Base-by-base conservation (phyloP, 1,139 yeast genomes). In the Blastobotrys persicus region DNA sequence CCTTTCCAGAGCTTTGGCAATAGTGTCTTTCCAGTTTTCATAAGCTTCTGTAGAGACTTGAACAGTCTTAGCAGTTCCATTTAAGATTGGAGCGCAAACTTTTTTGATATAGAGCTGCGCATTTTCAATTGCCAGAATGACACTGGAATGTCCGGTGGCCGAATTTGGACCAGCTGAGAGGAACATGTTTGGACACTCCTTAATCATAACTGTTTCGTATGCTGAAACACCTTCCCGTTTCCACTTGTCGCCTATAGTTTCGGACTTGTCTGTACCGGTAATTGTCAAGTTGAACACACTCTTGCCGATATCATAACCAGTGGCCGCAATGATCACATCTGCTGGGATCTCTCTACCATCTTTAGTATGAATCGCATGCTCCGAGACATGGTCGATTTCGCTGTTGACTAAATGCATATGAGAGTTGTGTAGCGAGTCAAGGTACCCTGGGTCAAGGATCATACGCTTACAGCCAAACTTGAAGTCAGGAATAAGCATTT, bases 251-350 rank as follows among this genome's bases (percentile, higher is more conserved):
- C 32, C 41, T 16, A 53, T 18, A 1, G 19, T 23, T n/a, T 39
- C 44, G 2, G 53, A 43, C 13, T 48, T 43, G 16, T 49, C 50
- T n/a, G 13, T 31, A 4, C 57, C 53, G 18, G n/a, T 14, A 32
- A 53, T 33, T 6, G 46, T 37, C 33, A 51, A 39, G 35, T 44
- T 17, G n/a, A 45, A 18, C 42, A 51, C 33, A 5, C 43, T 37
- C 20, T 46, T 35, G 11, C 14, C 19, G 9, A 45, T 34, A 23
- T 51, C 42, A 39, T 51, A 53, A 3, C 68, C 69, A 2, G 68
- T 65, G 3, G 68, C 68, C 20, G 59, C 55, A n/a, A 63, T 50
- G 38, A 65, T 55, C 18, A 62, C 46, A 42, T 65, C 68, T 19
- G 63, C 52, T 16, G 62, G 62, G 46, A 54, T 54, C n/a, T 54